Evolutionary conservation across 192 early-diverging fungal genomes (phyloP).

Genomic region (Helicostylum pulchrum): DNA sequence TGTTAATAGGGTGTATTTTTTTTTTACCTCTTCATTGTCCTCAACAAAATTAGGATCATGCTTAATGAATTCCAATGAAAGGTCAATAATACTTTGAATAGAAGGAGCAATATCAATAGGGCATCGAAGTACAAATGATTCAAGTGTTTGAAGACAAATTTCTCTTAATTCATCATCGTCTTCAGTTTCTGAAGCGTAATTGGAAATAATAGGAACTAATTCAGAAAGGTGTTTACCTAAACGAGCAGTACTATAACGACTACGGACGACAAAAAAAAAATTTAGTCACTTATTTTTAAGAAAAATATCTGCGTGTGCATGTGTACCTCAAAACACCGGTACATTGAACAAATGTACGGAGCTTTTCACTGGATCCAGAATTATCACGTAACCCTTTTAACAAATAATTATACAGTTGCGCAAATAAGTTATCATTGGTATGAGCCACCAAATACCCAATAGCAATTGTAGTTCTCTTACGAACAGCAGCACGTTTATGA

Average conservation of each 20-base stretch:
- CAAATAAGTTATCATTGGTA: conserved; percentile 67
- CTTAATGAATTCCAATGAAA: conserved; percentile 65
- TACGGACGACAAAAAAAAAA: conserved; percentile 33
- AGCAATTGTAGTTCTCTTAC: conserved; percentile 73
- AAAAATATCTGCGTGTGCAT: not conserved
- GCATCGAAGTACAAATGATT: conserved; percentile 74
- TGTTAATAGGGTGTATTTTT: too few species aligned
- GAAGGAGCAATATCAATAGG: conserved; percentile 69
- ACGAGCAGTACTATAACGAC: conserved; percentile 68
- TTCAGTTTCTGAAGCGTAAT: conserved; percentile 50
- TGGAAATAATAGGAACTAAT: conserved; percentile 59
- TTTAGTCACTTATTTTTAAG: too few species aligned
- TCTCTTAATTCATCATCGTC: conserved; percentile 82
- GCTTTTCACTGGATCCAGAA: conserved; percentile 53
- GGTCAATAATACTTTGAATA: conserved; percentile 54
- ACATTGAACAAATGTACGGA: conserved; percentile 71
- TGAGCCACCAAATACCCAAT: conserved; percentile 65
- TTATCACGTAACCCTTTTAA: conserved; percentile 52
- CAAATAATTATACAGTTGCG: conserved; percentile 54
- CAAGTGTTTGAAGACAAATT: conserved; percentile 75
- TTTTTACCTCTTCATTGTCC: conserved; percentile 56
- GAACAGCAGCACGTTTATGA: conserved; percentile 68
- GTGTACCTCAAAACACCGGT: conserved; percentile 68
- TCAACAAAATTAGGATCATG: conserved; percentile 83
- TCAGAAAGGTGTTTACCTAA: conserved; percentile 62